Base-by-base conservation (phyloP, 495 filamentous ascomycete species). In the Penicillium steckii region DNA sequence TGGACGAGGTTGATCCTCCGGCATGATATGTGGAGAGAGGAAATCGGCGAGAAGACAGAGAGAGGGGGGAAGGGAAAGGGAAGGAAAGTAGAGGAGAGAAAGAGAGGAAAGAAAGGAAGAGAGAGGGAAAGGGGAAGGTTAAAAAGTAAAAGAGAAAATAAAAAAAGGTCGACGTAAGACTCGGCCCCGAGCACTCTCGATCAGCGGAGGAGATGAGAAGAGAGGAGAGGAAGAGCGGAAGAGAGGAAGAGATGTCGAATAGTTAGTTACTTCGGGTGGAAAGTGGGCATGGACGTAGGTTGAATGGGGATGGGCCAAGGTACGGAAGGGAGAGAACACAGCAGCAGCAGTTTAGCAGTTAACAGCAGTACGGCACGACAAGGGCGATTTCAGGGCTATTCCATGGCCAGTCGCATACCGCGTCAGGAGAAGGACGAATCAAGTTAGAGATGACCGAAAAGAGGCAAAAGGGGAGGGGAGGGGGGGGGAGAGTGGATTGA, bases 1-100 rank as follows among this genome's bases (percentile, higher is more conserved):
- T 26, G 61, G 59, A 53, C 43, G 60, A 60, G 64, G 59, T 44
- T 67, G 62, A 57, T 75, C 70, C 57, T 73, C 72, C 44, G 71
- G 60, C 71, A 75, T 75, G 52, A 55, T 71, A 65, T 50, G 35
- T 52, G 50, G 52, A 53, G 53, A 52, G 55, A 41, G 44, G 52
- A 18, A 55, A 44, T 35, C 29, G n/a, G n/a, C n/a, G n/a, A 32
- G 29, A 13, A 9, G 29, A 32, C 4, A 13, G 29, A 22, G 49
- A 45, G 50, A 32, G 42, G 27, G 41, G 30, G 29, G 41, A 32
- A 26, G 41, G 43, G 41, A 24, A 12, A 25, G 43, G 52, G 18
- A 5, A 60, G 54, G 50, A 61, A 53, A n/a, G n/a, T n/a, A n/a
- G n/a, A n/a, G 42, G 42, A 43, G 33, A 17, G 23, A 35, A 46